Evolutionary conservation across 176 grass and related monocot species (phyloP).

Genomic region (Triticum dicoccoides): DNA sequence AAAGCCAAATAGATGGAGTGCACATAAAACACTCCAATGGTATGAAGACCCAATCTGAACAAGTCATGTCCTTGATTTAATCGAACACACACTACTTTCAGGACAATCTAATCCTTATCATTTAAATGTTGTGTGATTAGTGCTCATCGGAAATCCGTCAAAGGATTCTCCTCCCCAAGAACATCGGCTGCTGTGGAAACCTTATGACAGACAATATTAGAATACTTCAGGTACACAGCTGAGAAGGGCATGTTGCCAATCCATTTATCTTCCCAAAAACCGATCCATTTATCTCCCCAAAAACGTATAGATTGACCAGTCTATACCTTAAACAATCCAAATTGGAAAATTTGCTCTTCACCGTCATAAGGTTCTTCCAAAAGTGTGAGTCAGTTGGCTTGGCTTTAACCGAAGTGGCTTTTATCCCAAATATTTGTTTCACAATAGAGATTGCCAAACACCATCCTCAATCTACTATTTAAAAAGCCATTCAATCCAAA

Average conservation of each 20-base stretch:
- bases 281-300: not conserved
- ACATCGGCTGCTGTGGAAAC: not conserved
- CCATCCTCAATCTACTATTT: too few relatives aligned
- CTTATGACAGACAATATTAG: not conserved
- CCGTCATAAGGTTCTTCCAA: too few relatives aligned
- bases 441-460: too few relatives aligned
- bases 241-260: not conserved
- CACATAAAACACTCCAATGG: not conserved
- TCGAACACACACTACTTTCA: not conserved
- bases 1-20: not conserved
- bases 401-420: too few relatives aligned
- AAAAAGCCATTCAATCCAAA: too few relatives aligned
- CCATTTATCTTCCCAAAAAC: not conserved
- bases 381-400: too few relatives aligned
- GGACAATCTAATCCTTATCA: not conserved
- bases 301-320: not conserved
- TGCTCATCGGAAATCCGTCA: not conserved
- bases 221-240: too few relatives aligned
- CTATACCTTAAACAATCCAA: not conserved
- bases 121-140: not conserved
- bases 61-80: not conserved
- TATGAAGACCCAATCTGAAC: not conserved
- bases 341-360: not conserved
- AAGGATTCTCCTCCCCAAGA: not conserved
- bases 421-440: too few relatives aligned